These are phyloP conservation scores for Volvox africanus DNA, from an alignment of 139 green algal species.

Conservation along the genomic window DNA sequence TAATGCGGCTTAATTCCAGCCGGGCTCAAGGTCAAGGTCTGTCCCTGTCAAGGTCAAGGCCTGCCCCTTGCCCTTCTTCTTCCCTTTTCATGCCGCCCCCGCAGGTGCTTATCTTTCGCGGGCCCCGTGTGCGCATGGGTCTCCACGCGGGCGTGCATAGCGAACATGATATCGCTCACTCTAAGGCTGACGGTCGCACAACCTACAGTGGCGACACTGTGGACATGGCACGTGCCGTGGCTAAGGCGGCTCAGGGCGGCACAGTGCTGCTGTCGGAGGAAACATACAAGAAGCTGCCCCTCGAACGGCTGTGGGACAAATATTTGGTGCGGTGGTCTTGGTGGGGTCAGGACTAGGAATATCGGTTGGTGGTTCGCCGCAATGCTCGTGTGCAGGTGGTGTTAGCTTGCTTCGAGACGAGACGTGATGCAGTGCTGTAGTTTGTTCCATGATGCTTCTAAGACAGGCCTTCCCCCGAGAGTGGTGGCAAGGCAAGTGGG, in stretches of 20 bases:
- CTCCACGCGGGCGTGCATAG: constrained; percentile 51
- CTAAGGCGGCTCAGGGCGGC: constrained; percentile 58
- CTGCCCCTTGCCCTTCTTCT: background rate
- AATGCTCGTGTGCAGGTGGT: too few species aligned
- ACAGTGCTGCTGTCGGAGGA: constrained; percentile 58
- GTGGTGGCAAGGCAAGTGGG: too few species aligned
- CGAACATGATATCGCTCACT: constrained; percentile 40
- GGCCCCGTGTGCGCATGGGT: constrained; percentile 52
- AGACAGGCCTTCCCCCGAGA: too few species aligned
- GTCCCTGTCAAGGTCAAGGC: too few species aligned
- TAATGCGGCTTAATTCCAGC: too few species aligned
- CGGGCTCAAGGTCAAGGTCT: too few species aligned
- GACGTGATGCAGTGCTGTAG: too few species aligned
- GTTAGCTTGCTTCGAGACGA: too few species aligned
- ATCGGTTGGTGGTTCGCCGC: too few species aligned
- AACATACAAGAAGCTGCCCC: constrained; percentile 62
- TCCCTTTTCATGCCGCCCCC: background rate
- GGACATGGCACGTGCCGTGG: constrained; percentile 50
- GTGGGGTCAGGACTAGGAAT: background rate
- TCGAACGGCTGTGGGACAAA: constrained; percentile 59
- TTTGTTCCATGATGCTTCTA: too few species aligned
- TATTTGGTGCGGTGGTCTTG: constrained; percentile 47
- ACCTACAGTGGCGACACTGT: constrained; percentile 49
- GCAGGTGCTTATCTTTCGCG: constrained; percentile 48
- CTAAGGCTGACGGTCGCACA: constrained; percentile 40